Evolutionary conservation across 2,329 filamentous ascomycete genomes (phyloP).

Genomic region (Alternaria sp.): DNA sequence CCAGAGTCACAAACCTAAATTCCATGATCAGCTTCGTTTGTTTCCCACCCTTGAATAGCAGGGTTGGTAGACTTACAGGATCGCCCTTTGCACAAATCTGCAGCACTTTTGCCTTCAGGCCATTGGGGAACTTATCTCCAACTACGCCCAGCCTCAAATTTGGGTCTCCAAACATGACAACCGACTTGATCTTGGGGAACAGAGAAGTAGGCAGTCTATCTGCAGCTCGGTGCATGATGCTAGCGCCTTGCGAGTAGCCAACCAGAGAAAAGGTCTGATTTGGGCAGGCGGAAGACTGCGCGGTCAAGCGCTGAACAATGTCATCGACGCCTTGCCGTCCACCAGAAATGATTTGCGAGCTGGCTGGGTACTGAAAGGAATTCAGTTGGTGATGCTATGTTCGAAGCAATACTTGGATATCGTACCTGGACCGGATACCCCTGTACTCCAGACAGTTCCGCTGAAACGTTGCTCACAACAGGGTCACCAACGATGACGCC

Average conservation of each 20-base stretch:
- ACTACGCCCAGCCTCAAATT: not conserved
- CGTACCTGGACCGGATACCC: conserved; percentile 8
- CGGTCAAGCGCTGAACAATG: conserved; percentile 2
- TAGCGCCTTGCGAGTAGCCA: conserved; percentile 3
- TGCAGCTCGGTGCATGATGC: conserved; percentile 8
- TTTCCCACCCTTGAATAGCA: not conserved
- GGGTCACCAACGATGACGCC: conserved; percentile 9
- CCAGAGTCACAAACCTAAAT: conserved; percentile 3
- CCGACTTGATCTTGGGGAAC: conserved; percentile 3
- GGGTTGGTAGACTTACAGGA: not conserved
- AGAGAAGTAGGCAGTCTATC: not conserved
- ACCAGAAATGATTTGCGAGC: conserved; percentile 1
- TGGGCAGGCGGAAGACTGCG: not conserved
- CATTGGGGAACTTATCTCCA: conserved; percentile 2
- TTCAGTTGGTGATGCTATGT: not conserved
- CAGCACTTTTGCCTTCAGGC: not conserved
- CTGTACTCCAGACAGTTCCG: conserved; percentile 3
- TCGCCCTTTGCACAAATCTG: conserved; percentile 5
- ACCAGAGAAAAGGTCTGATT: conserved; percentile 8
- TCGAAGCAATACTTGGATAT: not conserved
- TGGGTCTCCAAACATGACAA: conserved; percentile 8
- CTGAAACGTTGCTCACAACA: conserved; percentile 6
- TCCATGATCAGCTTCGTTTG: not conserved
- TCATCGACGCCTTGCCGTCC: conserved; percentile 3
- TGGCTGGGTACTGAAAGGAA: conserved; percentile 1